Evolutionary conservation across 805 yeast species (phyloP), one percentile per base, ranked within the genome.

Genomic region (Saccharomycopsis fodiens): DNA sequence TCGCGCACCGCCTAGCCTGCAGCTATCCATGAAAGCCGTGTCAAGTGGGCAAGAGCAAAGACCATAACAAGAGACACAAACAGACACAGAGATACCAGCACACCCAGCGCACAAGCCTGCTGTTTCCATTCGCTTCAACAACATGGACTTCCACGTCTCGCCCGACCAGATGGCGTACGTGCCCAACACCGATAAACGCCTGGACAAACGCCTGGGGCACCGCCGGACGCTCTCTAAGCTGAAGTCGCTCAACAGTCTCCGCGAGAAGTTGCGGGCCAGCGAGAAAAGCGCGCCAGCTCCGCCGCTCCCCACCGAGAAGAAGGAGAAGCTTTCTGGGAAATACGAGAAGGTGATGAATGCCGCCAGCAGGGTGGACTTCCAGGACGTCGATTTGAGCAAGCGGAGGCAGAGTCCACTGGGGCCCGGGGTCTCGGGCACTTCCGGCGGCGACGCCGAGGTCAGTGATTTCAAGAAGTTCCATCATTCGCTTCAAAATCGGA

Each of bases 401-500:
- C 29, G 29, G 6, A 6, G 29, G 10, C 29, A 25, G 29, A 25
- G 10, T 25, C 32, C 8, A 19, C 13, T 19, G 12, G 10, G 13
- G n/a, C 21, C n/a, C n/a, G n/a, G n/a, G n/a, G n/a, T n/a, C n/a
- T n/a, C n/a, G n/a, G n/a, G n/a, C n/a, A 19, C 17, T 12, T 17
- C 12, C 7, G 13, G 23, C 27, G 17, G 10, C 15, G 39, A 46
- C 34, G 21, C 21, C 29, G 47, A 46, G 16, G 17, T 45, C 12
- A 40, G 35, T 32, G 52, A 49, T 38, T 46, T 49, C 32, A 49
- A 39, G 31, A 45, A 49, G 23, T 25, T 45, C 13, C 50, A 49
- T 15, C 41, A 45, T n/a, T 27, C 29, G 4, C 37, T 48, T 19
- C 52, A 45, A n/a, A 29, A 37, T 22, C 29, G 41, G 4, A 12